Evolutionary conservation across 2,329 filamentous ascomycete species (phyloP).

Genomic region (Mollisia scopiformis): DNA sequence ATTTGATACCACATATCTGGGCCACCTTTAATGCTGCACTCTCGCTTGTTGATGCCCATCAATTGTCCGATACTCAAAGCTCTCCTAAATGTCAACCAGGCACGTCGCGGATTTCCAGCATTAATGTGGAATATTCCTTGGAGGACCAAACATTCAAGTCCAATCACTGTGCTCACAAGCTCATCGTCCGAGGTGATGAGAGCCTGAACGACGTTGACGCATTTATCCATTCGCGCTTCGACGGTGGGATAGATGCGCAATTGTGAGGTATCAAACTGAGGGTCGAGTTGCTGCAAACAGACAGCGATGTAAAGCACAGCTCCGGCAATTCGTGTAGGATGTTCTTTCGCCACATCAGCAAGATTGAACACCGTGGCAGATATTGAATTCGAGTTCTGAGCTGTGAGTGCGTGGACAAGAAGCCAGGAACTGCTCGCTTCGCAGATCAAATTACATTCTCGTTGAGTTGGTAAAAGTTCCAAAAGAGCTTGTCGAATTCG

Average conservation of each 20-base stretch:
- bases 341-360: slow-evolving; percentile 24
- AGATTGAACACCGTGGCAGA: slow-evolving; percentile 25
- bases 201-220: slow-evolving; percentile 29
- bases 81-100: slow-evolving; percentile 50
- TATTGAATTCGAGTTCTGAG: slow-evolving; percentile 4
- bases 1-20: slow-evolving; percentile 49
- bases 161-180: slow-evolving; percentile 50
- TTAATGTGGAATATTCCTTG: slow-evolving; percentile 51
- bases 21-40: slow-evolving; percentile 27
- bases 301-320: slow-evolving; percentile 33
- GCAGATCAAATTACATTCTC: slow-evolving; percentile 30
- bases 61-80: slow-evolving; percentile 49
- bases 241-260: slow-evolving; percentile 26
- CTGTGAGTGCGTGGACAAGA: slow-evolving; percentile 28
- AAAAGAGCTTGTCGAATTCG: slow-evolving; percentile 31
- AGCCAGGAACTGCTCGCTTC: slow-evolving; percentile 30
- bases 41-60: slow-evolving; percentile 32
- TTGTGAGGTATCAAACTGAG: slow-evolving; percentile 25
- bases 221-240: slow-evolving; percentile 31
- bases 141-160: slow-evolving; percentile 53
- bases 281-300: slow-evolving; percentile 34
- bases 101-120: slow-evolving; percentile 50
- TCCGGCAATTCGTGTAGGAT: slow-evolving; percentile 31
- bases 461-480: slow-evolving; percentile 34
- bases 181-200: slow-evolving; percentile 50